These are phyloP conservation scores for Saccharomyces paradoxus DNA, from an alignment of 805 yeast genomes.

Conservation along the genomic window DNA sequence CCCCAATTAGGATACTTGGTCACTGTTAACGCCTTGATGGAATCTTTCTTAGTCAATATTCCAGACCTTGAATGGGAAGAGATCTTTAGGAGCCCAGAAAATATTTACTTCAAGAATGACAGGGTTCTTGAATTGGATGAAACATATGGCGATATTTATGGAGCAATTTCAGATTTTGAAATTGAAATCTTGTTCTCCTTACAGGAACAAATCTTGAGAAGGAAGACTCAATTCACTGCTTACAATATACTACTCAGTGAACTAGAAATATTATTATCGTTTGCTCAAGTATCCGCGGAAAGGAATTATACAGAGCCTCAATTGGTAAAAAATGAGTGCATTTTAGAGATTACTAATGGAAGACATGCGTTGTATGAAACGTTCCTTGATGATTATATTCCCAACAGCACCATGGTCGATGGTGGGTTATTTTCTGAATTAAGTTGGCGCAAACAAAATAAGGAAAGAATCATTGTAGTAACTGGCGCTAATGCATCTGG, in stretches of 20 bases:
- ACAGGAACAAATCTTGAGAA: slow-evolving; percentile 18
- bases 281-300: slow-evolving; percentile 28
- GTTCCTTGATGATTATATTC: slow-evolving; percentile 32
- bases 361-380: slow-evolving; percentile 43
- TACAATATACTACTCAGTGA: slow-evolving; percentile 27
- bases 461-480: slow-evolving; percentile 31
- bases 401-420: slow-evolving; percentile 34
- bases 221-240: slow-evolving; percentile 7
- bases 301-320: slow-evolving; percentile 30
- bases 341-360: slow-evolving; percentile 33
- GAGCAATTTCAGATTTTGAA: slow-evolving; percentile 34
- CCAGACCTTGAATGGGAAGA: slow-evolving; percentile 28
- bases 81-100: slow-evolving; percentile 33
- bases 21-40: slow-evolving; percentile 16
- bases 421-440: slow-evolving; percentile 14
- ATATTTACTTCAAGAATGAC: slow-evolving; percentile 32
- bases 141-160: slow-evolving; percentile 37
- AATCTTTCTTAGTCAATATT: not conserved
- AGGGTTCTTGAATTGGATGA: slow-evolving; percentile 30
- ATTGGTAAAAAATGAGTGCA: slow-evolving; percentile 18
- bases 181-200: slow-evolving; percentile 34
- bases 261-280: slow-evolving; percentile 33
- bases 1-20: slow-evolving; percentile 41
- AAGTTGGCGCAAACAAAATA: slow-evolving; percentile 8
- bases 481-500: slow-evolving; percentile 49